Percentiles rank a stretch among this genome's conserved stretches.
Evolutionary conservation across 176 grass and related monocot species (phyloP).

Genomic region (Elaeis guineensis): DNA sequence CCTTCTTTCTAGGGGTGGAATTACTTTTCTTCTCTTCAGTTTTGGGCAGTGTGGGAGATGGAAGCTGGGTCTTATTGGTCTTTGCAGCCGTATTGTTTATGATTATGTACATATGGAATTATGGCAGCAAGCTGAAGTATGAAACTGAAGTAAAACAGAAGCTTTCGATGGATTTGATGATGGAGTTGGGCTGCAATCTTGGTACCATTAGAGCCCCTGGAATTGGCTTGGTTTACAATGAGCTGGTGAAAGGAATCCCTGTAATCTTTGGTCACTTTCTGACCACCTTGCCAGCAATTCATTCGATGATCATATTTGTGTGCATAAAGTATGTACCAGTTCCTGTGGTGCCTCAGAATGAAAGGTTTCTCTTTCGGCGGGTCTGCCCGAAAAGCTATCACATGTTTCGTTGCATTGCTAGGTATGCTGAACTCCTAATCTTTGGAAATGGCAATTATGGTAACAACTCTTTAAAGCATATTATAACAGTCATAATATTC

Average conservation of each 20-base stretch:
- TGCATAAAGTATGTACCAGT: conserved; percentile 98
- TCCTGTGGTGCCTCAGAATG: conserved; percentile 86
- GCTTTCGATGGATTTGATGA: conserved; percentile 77
- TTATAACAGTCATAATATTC: not conserved
- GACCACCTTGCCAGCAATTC: conserved; percentile 85
- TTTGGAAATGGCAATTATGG: not conserved
- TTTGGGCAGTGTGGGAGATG: conserved; percentile 65
- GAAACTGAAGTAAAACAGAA: conserved; percentile 98
- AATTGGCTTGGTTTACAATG: conserved; percentile 94
- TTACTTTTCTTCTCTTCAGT: conserved; percentile 94
- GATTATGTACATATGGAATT: conserved; percentile 95
- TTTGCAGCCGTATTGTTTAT: conserved; percentile 75
- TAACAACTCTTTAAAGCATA: not conserved
- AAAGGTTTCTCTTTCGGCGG: conserved; percentile 90
- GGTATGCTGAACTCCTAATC: conserved; percentile 27
- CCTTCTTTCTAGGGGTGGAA: conserved; percentile 74
- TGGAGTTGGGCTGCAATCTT: conserved; percentile 77
- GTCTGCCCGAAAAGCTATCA: conserved; percentile 89
- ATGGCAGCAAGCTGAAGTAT: conserved; percentile 88
- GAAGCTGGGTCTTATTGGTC: conserved; percentile 91
- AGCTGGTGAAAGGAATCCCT: conserved; percentile 88
- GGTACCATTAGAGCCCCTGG: conserved; percentile 92
- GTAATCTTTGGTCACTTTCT: conserved; percentile 93
- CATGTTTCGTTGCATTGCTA: conserved; percentile 96
- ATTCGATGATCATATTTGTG: conserved; percentile 98